Base-by-base conservation (phyloP, 164 flowering plant genomes). In the Pachysandra terminalis region DNA sequence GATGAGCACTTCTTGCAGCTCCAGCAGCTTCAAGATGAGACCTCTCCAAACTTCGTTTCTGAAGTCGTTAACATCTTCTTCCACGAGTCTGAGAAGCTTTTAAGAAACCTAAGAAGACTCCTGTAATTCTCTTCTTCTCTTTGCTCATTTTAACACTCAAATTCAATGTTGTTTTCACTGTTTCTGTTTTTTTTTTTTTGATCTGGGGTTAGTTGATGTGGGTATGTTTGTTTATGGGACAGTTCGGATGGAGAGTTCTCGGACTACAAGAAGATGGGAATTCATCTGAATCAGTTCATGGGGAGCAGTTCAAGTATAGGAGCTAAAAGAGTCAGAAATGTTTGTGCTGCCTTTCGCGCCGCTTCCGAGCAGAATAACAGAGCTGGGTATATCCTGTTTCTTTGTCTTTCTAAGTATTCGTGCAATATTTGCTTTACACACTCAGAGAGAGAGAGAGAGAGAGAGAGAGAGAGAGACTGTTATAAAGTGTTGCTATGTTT, bases 301-400 rank as follows among this genome's bases (percentile, higher is more conserved):
- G 98, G 98, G 49, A 95, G 97, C 82, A 95, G 98, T 66, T 90
- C 98, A 0, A 95, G 97, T 89, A 90, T 94, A 27, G 98, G 98
- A 19, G 98, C 97, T 19, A 84, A 87, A 56, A 73, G 98, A 60
- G 86, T 94, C 75, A 74, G 86, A 64, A 87, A 84, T 52, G 91
- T 88, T 0, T 94, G 97, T 70, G 85, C 85, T 35, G 97, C 91
- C 64, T 91, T 94, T 73, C 95, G 97, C 17, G 82, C 91, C 19
- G 93, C 92, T 81, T 83, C 91, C 14, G 95, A 90, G 63, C 94
- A 84, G 56, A 85, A 81, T 64, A 88, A 83, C 84, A 76, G 93
- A 64, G 62, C 82, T 22, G 96, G 96, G 98, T 92, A 32, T 32
- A 32, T 32, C 3, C n/a, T 32, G 7, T 3, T 40, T 3, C 61